Evolutionary conservation across 192 early-diverging fungal species (phyloP).

Genomic region (Radiomyces spectabilis): DNA sequence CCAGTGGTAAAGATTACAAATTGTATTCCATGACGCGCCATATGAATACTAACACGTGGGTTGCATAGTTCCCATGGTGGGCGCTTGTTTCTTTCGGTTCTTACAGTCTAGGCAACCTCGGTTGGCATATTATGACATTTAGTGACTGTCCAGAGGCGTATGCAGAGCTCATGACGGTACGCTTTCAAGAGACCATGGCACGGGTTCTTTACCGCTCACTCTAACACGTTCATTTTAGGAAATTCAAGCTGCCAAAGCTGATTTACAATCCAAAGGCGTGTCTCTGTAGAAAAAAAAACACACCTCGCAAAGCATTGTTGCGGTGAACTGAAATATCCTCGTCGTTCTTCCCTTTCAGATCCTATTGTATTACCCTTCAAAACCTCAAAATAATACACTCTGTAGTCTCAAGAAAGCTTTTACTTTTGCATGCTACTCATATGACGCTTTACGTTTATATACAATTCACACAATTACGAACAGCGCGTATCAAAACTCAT

Average conservation of each 20-base stretch:
- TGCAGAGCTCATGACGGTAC: constrained; percentile 70
- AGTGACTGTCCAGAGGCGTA: constrained; percentile 90
- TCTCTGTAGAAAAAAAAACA: constrained; percentile 39
- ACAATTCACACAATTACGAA: too few species aligned
- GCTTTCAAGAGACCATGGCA: neutral
- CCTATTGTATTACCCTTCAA: too few species aligned
- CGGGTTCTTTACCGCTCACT: neutral
- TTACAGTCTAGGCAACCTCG: constrained; percentile 84
- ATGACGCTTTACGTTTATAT: too few species aligned
- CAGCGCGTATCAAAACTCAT: too few species aligned
- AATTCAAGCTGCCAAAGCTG: constrained; percentile 74
- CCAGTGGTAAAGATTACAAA: constrained; percentile 36
- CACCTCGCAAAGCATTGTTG: too few species aligned
- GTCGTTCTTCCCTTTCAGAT: too few species aligned
- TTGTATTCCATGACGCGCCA: neutral
- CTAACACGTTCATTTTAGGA: constrained; percentile 44
- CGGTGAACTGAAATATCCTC: too few species aligned
- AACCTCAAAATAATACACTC: too few species aligned
- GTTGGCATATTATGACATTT: constrained; percentile 81
- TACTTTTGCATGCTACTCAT: too few species aligned
- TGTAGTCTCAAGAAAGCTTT: too few species aligned
- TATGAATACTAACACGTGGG: neutral
- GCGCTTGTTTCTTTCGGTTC: constrained; percentile 74
- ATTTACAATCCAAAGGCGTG: constrained; percentile 69
- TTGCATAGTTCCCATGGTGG: constrained; percentile 68